A percentile compares a stretch with the other conserved stretches of the same genome.
These are phyloP conservation scores for Cutaneotrichosporon sp. DNA, from an alignment of 1,284 basidiomycete genomes.

Conservation along the genomic window DNA sequence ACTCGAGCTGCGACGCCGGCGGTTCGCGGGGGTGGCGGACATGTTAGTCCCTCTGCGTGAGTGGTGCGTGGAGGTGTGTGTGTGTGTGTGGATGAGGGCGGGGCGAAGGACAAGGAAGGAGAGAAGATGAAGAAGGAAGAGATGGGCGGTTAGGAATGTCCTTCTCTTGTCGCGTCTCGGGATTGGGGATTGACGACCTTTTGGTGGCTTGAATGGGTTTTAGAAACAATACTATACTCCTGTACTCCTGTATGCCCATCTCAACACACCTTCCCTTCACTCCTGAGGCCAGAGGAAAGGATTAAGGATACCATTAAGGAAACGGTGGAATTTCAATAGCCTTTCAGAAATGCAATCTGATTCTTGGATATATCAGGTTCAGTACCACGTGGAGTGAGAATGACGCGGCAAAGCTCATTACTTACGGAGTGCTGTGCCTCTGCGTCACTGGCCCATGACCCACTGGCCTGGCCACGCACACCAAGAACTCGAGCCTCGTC, in stretches of 20 bases:
- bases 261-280: no score
- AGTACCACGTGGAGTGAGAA: not conserved
- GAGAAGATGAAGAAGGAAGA: not conserved
- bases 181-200: not conserved
- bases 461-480: conserved; percentile 2
- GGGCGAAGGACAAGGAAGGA: not conserved
- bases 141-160: conserved; percentile 2
- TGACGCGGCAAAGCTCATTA: not conserved
- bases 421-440: not conserved
- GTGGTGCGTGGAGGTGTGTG: not conserved
- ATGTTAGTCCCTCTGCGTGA: conserved; percentile 7
- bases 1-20: conserved; percentile 41
- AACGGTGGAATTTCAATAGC: not conserved
- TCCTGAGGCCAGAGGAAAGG: not conserved
- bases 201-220: not conserved
- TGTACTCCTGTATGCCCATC: no score
- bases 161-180: not conserved
- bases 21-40: conserved; percentile 14
- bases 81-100: not conserved
- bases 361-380: not conserved
- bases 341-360: not conserved
- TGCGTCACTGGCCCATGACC: not conserved
- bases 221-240: not conserved
- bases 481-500: not conserved
- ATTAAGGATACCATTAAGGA: not conserved